Base-by-base conservation (phyloP, 2,329 filamentous ascomycete genomes). In the Biscogniauxia sp. region DNA sequence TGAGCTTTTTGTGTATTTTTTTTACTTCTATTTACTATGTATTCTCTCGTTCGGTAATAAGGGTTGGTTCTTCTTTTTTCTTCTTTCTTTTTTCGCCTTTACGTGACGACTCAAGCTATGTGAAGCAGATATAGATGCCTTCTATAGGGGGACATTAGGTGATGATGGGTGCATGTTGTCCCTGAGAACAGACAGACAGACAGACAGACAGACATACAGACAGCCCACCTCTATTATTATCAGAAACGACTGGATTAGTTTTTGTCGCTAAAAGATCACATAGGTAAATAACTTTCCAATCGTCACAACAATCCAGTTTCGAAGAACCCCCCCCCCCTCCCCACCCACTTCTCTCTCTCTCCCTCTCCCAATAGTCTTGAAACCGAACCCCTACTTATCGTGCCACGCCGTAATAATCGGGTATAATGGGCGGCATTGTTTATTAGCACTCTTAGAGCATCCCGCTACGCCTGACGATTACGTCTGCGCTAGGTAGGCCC, bases 1-100 rank as follows among this genome's bases (percentile, higher is more conserved):
- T 68, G 28, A 60, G 51, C 19, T 19, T 54, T 20, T 8, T 25
- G 41, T 54, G 9, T 53, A n/a, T 45, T 45, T n/a, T 32, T 32
- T 32, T 32, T 13, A 32, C 9, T 32, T 32, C 28, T 32, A 32
- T 28, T 28, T 17, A n/a, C n/a, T 37, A 37, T 37, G 6, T 37
- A 37, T n/a, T 45, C 15, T 15, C 5, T 45, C 13, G 11, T 45
- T 45, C 5, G 37, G 37, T n/a, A 45, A n/a, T 17, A 11, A n/a
- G 17, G 13, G 5, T 6, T 13, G 37, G 2, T 37, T 37, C 32
- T 15, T 2, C 2, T 45, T n/a, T 17, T 45, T 32, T 8, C 9
- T 32, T 32, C 2, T 6, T 45, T n/a, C 11, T 45, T 32, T 8
- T 32, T 32, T 32, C n/a, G n/a, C n/a, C n/a, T 3, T 13, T 2